Percentiles rank a stretch among this genome's conserved stretches.
These are phyloP conservation scores for Acacia pycnantha DNA, from an alignment of 331 rosid genomes.

Conservation along the genomic window DNA sequence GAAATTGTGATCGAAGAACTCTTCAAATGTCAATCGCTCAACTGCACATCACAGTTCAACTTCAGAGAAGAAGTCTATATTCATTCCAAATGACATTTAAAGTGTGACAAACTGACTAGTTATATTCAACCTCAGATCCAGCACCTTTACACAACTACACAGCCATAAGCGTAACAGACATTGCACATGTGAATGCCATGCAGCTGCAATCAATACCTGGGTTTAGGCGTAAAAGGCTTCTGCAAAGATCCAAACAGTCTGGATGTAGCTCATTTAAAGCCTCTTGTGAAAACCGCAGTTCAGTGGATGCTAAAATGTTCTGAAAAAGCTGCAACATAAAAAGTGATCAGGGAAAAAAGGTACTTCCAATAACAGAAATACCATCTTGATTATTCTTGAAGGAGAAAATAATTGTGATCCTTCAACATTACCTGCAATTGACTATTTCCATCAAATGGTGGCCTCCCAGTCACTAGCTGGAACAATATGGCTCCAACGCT, in stretches of 20 bases:
- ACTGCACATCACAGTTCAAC: slow-evolving; percentile 62
- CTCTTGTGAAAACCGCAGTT: slow-evolving; percentile 68
- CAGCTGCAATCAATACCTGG: slow-evolving; percentile 67
- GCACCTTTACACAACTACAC: background rate
- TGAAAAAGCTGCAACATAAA: slow-evolving; percentile 74
- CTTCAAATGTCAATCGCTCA: slow-evolving; percentile 83
- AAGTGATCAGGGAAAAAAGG: slow-evolving; percentile 24
- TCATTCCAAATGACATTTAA: slow-evolving; percentile 33
- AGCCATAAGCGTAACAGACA: slow-evolving; percentile 20
- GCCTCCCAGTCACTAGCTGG: slow-evolving; percentile 87
- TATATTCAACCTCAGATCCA: slow-evolving; percentile 23
- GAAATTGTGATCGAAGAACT: slow-evolving; percentile 80
- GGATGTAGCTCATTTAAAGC: slow-evolving; percentile 65
- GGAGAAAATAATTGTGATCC: background rate
- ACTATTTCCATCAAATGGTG: slow-evolving; percentile 79
- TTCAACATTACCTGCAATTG: slow-evolving; percentile 68
- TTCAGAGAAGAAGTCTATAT: slow-evolving; percentile 25
- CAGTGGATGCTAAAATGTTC: slow-evolving; percentile 73
- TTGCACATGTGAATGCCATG: slow-evolving; percentile 9
- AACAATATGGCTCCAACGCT: slow-evolving; percentile 95
- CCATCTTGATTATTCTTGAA: background rate
- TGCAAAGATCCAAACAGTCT: slow-evolving; percentile 87
- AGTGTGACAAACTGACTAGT: slow-evolving; percentile 4
- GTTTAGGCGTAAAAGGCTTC: slow-evolving; percentile 77
- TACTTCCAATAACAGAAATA: background rate